Evolutionary conservation across 2,329 filamentous ascomycete genomes (phyloP).

Genomic region (Fusarium stilboides): DNA sequence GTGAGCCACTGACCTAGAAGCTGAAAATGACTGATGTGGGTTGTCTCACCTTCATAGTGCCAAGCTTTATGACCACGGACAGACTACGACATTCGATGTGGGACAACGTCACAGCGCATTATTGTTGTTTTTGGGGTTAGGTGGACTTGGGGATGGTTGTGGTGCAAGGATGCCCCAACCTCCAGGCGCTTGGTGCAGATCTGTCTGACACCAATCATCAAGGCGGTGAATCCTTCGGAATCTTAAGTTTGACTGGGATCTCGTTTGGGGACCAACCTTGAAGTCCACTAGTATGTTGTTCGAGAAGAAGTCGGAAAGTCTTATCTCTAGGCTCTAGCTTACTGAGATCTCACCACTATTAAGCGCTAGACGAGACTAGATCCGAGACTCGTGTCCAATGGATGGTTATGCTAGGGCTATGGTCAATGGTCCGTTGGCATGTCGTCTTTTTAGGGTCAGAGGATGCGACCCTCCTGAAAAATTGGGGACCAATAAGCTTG

Average conservation of each 20-base stretch:
- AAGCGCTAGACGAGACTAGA: background rate
- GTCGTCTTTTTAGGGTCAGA: background rate
- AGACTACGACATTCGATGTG: constrained; percentile 9
- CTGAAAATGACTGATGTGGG: constrained; percentile 18
- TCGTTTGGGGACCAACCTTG: background rate
- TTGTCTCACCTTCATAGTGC: background rate
- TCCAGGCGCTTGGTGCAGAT: constrained; percentile 10
- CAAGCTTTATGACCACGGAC: background rate
- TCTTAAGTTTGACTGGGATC: background rate
- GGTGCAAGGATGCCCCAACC: background rate
- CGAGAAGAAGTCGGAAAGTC: constrained; percentile 1
- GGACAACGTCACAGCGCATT: constrained; percentile 30
- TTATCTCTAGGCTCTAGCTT: background rate
- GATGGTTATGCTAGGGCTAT: background rate
- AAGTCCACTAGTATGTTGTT: background rate
- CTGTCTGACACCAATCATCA: constrained; percentile 5
- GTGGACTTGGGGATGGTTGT: background rate
- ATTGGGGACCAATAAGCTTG: background rate
- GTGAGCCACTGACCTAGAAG: constrained; percentile 1
- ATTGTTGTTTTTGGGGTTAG: background rate
- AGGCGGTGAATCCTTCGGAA: constrained; percentile 21
- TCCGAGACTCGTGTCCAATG: background rate
- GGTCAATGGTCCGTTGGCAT: background rate
- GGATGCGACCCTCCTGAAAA: background rate
- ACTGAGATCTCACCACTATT: background rate